Conservation (phyloP, 1,139 yeast genomes). For the Hansenula lynferdii region DNA sequence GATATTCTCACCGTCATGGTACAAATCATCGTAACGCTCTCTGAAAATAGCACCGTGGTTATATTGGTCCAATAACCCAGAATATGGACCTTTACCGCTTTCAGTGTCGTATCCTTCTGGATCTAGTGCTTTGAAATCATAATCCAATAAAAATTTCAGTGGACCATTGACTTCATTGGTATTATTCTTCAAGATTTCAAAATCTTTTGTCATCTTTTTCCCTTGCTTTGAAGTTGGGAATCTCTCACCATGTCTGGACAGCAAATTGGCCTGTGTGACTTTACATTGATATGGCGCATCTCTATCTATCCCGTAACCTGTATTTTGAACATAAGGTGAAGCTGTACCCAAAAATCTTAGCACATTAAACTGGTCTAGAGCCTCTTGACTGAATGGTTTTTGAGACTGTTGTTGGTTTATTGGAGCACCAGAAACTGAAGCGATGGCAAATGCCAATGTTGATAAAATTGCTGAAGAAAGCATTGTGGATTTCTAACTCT, state of each 20-base stretch:
- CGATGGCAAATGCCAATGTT: not conserved
- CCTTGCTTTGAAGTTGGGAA: conserved; percentile 31
- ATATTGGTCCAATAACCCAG: conserved; percentile 15
- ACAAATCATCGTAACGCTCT: conserved; percentile 10
- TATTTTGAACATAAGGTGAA: conserved; percentile 42
- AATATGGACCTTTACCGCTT: conserved; percentile 16
- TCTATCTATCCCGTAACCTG: conserved; percentile 41
- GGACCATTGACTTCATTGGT: conserved; percentile 11
- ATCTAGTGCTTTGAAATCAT: conserved; percentile 12
- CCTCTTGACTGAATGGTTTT: conserved; percentile 17
- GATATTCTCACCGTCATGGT: conserved; percentile 4
- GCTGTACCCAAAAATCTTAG: conserved; percentile 41
- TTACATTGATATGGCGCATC: conserved; percentile 37
- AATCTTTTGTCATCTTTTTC: not conserved
- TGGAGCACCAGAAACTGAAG: not conserved
- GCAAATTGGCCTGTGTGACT: conserved; percentile 41
- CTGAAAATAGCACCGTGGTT: conserved; percentile 14
- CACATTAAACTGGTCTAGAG: conserved; percentile 27
- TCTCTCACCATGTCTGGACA: conserved; percentile 48
- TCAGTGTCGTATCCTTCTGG: conserved; percentile 10
- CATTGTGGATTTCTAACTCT: no score
- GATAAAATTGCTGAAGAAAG: not conserved
- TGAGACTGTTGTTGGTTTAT: not conserved
- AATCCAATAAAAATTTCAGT: conserved; percentile 10
- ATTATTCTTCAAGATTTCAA: conserved; percentile 7